phyloP scores from a whole-genome alignment of 1,284 basidiomycete species.

The Apiotrichum porosum region DNA sequence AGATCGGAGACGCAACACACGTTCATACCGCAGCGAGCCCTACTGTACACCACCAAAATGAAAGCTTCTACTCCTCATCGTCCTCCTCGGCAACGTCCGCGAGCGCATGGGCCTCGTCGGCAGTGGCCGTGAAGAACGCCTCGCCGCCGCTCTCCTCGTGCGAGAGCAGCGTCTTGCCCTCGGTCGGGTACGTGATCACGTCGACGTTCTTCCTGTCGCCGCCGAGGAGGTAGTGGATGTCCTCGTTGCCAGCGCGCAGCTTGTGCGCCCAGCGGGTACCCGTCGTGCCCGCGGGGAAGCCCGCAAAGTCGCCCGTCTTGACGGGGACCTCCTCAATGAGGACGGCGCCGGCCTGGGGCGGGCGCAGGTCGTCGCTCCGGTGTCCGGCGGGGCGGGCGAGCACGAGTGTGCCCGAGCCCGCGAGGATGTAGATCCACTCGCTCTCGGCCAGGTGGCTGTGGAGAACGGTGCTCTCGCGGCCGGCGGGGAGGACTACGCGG shows the following conservation, averaged over 20 bases:
- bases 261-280: conserved; percentile 14
- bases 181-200: conserved; percentile 13
- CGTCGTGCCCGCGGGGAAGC: conserved; percentile 15
- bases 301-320: conserved; percentile 15
- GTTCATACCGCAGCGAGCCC: no score
- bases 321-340: conserved; percentile 7
- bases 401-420: conserved; percentile 15
- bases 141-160: conserved; percentile 9
- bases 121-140: no score
- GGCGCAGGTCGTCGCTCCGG: conserved; percentile 10
- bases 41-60: no score
- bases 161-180: conserved; percentile 13
- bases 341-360: conserved; percentile 1
- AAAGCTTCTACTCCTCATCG: no score
- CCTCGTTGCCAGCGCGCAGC: conserved; percentile 4
- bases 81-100: no score
- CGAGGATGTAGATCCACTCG: conserved; percentile 31
- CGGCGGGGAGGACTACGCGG: conserved; percentile 18
- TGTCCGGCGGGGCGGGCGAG: conserved; percentile 6
- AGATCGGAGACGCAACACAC: no score
- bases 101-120: no score
- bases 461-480: conserved; percentile 23
- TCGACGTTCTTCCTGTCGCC: conserved; percentile 13
- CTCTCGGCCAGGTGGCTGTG: conserved; percentile 25
- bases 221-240: conserved; percentile 13